Conservation (phyloP, 805 yeast species). For the Candida silvatica region DNA sequence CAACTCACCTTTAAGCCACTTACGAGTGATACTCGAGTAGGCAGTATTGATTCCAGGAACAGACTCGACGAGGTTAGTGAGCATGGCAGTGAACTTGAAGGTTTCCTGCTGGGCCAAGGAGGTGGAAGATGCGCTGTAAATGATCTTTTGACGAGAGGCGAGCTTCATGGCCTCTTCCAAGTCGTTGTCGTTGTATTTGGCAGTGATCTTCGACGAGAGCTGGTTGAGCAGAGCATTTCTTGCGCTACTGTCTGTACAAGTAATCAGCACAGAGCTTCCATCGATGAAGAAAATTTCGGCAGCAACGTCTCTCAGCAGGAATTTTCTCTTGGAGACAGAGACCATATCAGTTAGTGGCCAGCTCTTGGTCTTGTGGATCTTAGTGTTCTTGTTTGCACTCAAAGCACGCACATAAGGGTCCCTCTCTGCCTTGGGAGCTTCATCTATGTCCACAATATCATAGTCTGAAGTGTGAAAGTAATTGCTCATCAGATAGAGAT, state of each 20-base stretch:
- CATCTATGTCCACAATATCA: slow-evolving; percentile 55
- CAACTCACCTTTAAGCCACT: slow-evolving; percentile 72
- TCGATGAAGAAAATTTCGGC: slow-evolving; percentile 67
- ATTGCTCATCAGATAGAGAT: slow-evolving; percentile 61
- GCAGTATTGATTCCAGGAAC: slow-evolving; percentile 8
- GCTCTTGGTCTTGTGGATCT: slow-evolving; percentile 37
- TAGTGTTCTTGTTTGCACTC: slow-evolving; percentile 12
- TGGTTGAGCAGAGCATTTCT: slow-evolving; percentile 50
- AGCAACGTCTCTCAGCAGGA: slow-evolving; percentile 72
- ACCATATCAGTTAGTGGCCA: slow-evolving; percentile 58
- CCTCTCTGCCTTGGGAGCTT: slow-evolving; percentile 51
- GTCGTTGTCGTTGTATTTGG: slow-evolving; percentile 44
- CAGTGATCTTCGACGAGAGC: slow-evolving; percentile 40
- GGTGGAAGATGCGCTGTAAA: too few species aligned
- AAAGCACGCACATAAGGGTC: slow-evolving; percentile 66
- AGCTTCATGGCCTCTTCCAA: slow-evolving; percentile 44
- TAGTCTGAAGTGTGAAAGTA: slow-evolving; percentile 48
- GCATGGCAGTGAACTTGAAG: slow-evolving; percentile 1
- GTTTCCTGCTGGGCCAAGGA: slow-evolving; percentile 1
- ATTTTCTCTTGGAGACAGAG: slow-evolving; percentile 66
- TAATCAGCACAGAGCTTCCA: slow-evolving; percentile 63
- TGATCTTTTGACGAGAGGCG: slow-evolving; percentile 27
- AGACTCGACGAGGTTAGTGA: slow-evolving; percentile 7
- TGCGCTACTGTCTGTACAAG: slow-evolving; percentile 43
- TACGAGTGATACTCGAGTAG: slow-evolving; percentile 44